These are phyloP conservation scores for Psilocybe cyanescens DNA, from an alignment of 768 basidiomycete genomes.

Conservation along the genomic window DNA sequence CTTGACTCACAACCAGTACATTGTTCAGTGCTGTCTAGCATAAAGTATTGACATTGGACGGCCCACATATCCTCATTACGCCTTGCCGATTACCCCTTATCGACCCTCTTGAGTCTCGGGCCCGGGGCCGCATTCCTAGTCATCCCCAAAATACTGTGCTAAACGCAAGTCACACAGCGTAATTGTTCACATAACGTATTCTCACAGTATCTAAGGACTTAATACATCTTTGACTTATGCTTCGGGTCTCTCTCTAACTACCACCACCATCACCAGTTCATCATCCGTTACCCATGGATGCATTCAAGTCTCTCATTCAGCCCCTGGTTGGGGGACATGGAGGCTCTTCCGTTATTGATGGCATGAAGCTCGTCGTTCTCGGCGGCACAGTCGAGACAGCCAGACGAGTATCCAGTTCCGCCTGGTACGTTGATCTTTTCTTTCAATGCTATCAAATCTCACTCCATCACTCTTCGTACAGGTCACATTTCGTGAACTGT, in stretches of 20 bases:
- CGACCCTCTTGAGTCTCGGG: slow-evolving; percentile 4
- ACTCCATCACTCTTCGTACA: slow-evolving; percentile 23
- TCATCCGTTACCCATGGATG: slow-evolving; percentile 57
- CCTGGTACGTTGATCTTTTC: slow-evolving; percentile 58
- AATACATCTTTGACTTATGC: slow-evolving; percentile 6
- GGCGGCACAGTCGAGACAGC: slow-evolving; percentile 90
- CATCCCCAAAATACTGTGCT: slow-evolving; percentile 6
- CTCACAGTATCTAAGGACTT: slow-evolving; percentile 13
- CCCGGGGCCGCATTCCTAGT: slow-evolving; percentile 6
- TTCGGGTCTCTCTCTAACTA: background rate
- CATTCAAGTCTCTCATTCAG: slow-evolving; percentile 78
- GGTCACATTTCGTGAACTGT: slow-evolving; percentile 90
- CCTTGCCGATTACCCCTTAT: slow-evolving; percentile 5
- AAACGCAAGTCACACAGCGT: slow-evolving; percentile 11
- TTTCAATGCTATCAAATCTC: background rate
- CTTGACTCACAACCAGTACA: slow-evolving; percentile 7
- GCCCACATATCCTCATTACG: background rate
- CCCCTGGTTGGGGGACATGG: slow-evolving; percentile 78
- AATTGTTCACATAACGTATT: slow-evolving; percentile 9
- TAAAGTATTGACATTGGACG: background rate
- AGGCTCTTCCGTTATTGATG: slow-evolving; percentile 82
- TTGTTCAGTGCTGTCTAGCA: background rate
- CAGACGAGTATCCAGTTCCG: slow-evolving; percentile 78
- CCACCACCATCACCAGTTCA: slow-evolving; percentile 7
- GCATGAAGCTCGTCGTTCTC: slow-evolving; percentile 88